Evolutionary conservation across 305 asterid species (phyloP).

Genomic region (Petunia hybrid): DNA sequence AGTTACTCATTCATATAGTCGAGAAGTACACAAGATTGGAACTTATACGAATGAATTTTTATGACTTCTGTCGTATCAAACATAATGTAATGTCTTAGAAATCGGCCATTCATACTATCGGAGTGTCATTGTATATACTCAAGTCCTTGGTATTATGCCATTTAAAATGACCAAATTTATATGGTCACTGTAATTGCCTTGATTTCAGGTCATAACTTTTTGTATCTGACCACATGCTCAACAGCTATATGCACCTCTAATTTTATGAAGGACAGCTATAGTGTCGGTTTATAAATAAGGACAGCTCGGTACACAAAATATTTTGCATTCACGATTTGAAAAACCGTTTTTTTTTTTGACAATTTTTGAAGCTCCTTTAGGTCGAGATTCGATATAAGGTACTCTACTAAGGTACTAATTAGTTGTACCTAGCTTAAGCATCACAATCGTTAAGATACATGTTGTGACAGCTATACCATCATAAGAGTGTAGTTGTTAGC

Average conservation of each 20-base stretch:
- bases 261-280: not conserved
- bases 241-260: not conserved
- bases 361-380: no score
- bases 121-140: no score
- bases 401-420: no score
- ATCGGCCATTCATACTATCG: not conserved
- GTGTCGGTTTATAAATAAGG: no score
- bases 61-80: not conserved
- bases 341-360: no score
- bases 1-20: not conserved
- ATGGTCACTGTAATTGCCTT: not conserved
- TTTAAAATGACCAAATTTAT: not conserved
- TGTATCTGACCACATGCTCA: slow-evolving; percentile 22
- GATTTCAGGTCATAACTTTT: not conserved
- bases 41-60: not conserved
- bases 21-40: not conserved
- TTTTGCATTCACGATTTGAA: no score
- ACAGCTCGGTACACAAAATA: no score
- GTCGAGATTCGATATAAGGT: no score
- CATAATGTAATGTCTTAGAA: not conserved
- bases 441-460: slow-evolving; percentile 6
- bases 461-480: slow-evolving; percentile 5
- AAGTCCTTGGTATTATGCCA: not conserved
- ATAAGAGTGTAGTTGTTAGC: not conserved
- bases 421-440: not conserved